These are phyloP conservation scores for Akebia trifoliata DNA, from an alignment of 164 flowering plant genomes.

Conservation along the genomic window DNA sequence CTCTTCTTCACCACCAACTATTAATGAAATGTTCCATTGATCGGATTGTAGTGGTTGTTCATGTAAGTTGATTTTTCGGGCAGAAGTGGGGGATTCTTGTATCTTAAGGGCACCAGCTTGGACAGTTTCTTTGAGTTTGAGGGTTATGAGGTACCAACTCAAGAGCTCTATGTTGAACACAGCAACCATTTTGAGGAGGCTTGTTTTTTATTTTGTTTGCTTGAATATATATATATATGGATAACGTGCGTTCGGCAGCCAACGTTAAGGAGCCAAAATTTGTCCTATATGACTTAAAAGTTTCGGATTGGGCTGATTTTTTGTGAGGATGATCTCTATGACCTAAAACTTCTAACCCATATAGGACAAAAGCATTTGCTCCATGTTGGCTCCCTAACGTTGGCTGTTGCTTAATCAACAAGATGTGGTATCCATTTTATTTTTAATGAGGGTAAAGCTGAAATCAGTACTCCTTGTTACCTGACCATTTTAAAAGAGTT, in stretches of 20 bases:
- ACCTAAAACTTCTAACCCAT: neutral
- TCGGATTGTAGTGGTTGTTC: slow-evolving; percentile 6
- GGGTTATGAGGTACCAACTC: slow-evolving; percentile 35
- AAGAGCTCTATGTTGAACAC: slow-evolving; percentile 34
- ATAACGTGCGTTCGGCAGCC: too few species aligned
- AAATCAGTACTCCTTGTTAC: neutral
- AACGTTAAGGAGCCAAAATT: too few species aligned
- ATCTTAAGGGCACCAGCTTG: slow-evolving; percentile 14
- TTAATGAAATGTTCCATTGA: neutral
- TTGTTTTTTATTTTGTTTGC: neutral
- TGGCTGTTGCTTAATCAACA: too few species aligned
- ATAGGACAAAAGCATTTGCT: neutral
- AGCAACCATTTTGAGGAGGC: slow-evolving; percentile 29
- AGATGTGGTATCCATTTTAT: too few species aligned
- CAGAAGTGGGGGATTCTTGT: slow-evolving; percentile 10
- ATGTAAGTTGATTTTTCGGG: neutral
- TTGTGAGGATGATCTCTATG: neutral
- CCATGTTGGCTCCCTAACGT: too few species aligned
- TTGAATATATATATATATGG: too few species aligned
- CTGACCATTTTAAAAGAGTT: neutral
- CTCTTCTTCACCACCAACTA: slow-evolving; percentile 11
- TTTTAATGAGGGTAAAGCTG: neutral
- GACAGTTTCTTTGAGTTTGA: slow-evolving; percentile 31
- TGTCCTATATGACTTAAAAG: too few species aligned
- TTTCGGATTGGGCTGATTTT: too few species aligned